Evolutionary conservation across 345 rosid genomes (phyloP).

Genomic region (Alliaria petiolata): DNA sequence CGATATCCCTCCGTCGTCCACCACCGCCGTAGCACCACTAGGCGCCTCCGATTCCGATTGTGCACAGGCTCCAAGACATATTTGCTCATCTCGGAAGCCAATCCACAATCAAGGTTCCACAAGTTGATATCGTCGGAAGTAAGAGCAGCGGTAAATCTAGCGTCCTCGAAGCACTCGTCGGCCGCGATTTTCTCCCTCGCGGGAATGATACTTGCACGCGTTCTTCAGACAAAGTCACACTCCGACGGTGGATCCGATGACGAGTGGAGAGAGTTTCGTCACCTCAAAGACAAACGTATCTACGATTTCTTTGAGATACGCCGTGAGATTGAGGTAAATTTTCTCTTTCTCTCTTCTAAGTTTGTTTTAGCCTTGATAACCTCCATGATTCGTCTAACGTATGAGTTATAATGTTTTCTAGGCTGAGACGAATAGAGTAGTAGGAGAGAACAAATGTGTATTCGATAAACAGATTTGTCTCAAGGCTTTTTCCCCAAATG

Average conservation of each 20-base stretch:
- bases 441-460: slow-evolving; percentile 90
- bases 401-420: slow-evolving; percentile 19
- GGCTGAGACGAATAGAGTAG: slow-evolving; percentile 86
- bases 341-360: background rate
- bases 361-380: background rate
- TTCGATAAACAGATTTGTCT: slow-evolving; percentile 84
- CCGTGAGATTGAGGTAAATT: slow-evolving; percentile 82
- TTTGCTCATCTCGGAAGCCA: slow-evolving; percentile 89
- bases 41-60: slow-evolving; percentile 85
- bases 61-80: slow-evolving; percentile 90
- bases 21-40: slow-evolving; percentile 38
- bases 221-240: slow-evolving; percentile 56
- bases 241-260: slow-evolving; percentile 61
- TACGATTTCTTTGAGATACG: slow-evolving; percentile 83
- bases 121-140: slow-evolving; percentile 94
- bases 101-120: slow-evolving; percentile 85
- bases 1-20: slow-evolving; percentile 2
- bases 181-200: slow-evolving; percentile 92
- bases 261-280: slow-evolving; percentile 95
- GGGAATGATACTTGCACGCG: slow-evolving; percentile 90
- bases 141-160: slow-evolving; percentile 99
- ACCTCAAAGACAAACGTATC: slow-evolving; percentile 51
- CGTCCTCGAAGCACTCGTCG: slow-evolving; percentile 92
- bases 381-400: background rate
- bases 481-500: slow-evolving; percentile 88